Evolutionary conservation across 148 eudicot genomes (phyloP).

Genomic region (Fallopia convolvulus): DNA sequence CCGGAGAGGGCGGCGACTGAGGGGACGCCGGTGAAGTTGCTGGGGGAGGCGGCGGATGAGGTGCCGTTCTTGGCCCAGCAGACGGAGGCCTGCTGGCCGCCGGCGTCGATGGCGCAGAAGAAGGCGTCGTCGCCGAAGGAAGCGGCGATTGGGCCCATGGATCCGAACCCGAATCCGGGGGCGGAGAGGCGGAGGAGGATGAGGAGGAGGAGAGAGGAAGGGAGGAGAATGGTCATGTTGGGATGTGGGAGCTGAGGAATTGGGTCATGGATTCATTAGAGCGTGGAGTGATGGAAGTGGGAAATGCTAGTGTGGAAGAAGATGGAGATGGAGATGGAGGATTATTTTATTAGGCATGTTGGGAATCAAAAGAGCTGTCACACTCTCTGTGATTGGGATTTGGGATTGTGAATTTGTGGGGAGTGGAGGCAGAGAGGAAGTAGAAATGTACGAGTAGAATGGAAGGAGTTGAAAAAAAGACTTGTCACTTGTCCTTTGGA

Average conservation of each 20-base stretch:
- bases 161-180: slow-evolving; percentile 60
- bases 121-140: slow-evolving; percentile 50
- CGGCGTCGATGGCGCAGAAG: slow-evolving; percentile 94
- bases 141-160: slow-evolving; percentile 83
- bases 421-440: neutral
- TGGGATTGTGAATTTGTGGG: neutral
- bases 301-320: neutral
- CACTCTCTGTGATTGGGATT: neutral
- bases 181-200: slow-evolving; percentile 11
- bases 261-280: neutral
- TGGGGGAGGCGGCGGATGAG: slow-evolving; percentile 16
- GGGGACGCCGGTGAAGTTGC: slow-evolving; percentile 35
- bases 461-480: neutral
- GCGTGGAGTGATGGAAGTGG: neutral
- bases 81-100: slow-evolving; percentile 68
- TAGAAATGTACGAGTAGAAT: neutral
- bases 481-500: too few species aligned
- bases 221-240: slow-evolving; percentile 15
- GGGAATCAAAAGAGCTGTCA: slow-evolving; percentile 11
- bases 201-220: slow-evolving; percentile 17
- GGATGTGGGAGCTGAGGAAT: neutral
- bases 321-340: neutral
- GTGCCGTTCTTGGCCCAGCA: slow-evolving; percentile 61
- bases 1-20: slow-evolving; percentile 70
- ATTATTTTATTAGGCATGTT: neutral